Conservation (phyloP, 75 land plant genomes). For the Azolla pinnata region DNA sequence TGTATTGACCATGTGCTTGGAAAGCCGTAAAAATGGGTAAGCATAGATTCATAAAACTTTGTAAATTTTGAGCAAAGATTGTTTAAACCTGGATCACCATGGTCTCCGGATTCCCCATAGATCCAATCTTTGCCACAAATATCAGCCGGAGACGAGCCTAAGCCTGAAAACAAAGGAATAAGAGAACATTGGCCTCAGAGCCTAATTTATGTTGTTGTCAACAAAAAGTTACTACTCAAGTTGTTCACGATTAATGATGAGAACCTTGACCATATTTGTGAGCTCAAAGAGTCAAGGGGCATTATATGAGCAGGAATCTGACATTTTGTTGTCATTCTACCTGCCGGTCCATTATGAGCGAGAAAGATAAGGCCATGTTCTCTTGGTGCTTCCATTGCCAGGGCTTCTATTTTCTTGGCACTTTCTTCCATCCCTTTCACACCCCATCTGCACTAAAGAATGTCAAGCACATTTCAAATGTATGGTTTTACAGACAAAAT, state of each 20-base stretch:
- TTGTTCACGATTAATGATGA: too few species aligned
- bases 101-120: slow-evolving; percentile 53
- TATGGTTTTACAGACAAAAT: too few species aligned
- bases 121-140: slow-evolving; percentile 92
- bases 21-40: too few species aligned
- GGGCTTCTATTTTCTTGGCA: slow-evolving; percentile 51
- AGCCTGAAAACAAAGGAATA: slow-evolving; percentile 36
- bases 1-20: too few species aligned
- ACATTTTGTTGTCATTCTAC: too few species aligned
- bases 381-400: slow-evolving; percentile 46
- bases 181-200: not conserved
- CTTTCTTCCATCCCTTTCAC: slow-evolving; percentile 51
- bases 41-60: too few species aligned
- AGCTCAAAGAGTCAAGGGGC: too few species aligned
- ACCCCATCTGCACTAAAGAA: slow-evolving; percentile 41
- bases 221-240: not conserved
- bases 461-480: not conserved
- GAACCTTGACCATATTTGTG: too few species aligned
- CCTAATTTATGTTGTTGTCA: too few species aligned
- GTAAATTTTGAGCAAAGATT: too few species aligned
- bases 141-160: slow-evolving; percentile 66
- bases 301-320: too few species aligned
- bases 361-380: slow-evolving; percentile 58
- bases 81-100: slow-evolving; percentile 99
- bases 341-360: slow-evolving; percentile 89